A percentile compares a stretch with the other conserved stretches of the same genome.
Evolutionary conservation across 257 asterid genomes (phyloP).

Genomic region (Scutellaria baicalensis): DNA sequence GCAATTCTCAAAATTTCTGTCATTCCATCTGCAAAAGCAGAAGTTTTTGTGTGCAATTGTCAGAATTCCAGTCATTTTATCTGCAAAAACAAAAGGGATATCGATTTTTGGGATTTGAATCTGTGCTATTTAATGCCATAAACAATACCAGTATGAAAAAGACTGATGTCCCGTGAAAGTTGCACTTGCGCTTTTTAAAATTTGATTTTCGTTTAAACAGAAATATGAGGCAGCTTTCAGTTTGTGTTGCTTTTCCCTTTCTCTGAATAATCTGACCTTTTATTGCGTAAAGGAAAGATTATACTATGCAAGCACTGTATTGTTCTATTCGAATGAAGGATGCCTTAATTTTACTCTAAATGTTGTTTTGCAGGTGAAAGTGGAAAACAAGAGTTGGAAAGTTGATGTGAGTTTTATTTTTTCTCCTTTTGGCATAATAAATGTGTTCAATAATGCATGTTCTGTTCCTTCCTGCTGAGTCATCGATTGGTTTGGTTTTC

Average conservation of each 20-base stretch:
- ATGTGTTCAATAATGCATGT: background rate
- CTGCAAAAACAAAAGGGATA: background rate
- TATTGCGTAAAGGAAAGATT: background rate
- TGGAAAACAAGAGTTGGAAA: slow-evolving; percentile 90
- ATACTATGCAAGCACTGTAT: background rate
- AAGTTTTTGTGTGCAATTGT: background rate
- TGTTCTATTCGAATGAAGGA: slow-evolving; percentile 1
- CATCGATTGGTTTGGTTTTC: background rate
- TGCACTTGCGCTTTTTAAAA: background rate
- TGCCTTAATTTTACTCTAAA: background rate
- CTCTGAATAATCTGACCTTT: background rate
- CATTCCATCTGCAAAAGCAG: background rate
- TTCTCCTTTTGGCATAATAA: background rate
- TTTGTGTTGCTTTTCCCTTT: background rate
- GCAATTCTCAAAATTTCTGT: background rate
- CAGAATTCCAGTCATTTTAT: background rate
- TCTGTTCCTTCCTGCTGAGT: background rate
- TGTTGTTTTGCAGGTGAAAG: slow-evolving; percentile 71
- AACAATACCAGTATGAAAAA: background rate
- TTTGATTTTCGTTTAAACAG: background rate
- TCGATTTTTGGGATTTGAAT: background rate
- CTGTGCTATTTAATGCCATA: background rate
- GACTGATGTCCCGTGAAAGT: background rate
- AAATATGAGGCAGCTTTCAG: background rate
- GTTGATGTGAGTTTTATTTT: slow-evolving; percentile 79